phyloP scores from a whole-genome alignment of 106 monocot species.

The Acorus calamus region DNA sequence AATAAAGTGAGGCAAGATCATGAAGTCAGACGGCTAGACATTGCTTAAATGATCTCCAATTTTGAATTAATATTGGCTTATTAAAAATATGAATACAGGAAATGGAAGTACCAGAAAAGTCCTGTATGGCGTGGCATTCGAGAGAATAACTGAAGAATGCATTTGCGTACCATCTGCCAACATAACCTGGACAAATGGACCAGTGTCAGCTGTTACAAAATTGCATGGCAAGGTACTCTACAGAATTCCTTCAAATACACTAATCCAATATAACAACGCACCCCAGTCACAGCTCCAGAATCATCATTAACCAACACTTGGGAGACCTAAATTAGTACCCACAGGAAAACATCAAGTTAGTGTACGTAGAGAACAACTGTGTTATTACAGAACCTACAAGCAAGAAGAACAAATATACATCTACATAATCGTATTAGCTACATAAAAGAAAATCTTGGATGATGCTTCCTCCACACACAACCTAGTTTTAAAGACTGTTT shows the following conservation, averaged over 20 bases:
- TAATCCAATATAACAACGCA: conserved; percentile 23
- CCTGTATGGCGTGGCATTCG: conserved; percentile 84
- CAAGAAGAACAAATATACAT: too few relatives aligned
- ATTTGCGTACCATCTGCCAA: conserved; percentile 78
- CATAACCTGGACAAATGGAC: conserved; percentile 33
- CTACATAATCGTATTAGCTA: too few relatives aligned
- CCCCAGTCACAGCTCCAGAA: conserved; percentile 51
- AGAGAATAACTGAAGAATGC: conserved; percentile 69
- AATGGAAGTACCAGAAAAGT: conserved; percentile 72
- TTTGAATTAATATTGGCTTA: not conserved
- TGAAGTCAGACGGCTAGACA: not conserved
- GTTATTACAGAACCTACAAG: not conserved
- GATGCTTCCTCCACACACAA: too few relatives aligned
- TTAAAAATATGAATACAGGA: conserved; percentile 5
- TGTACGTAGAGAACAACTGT: not conserved
- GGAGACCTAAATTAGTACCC: conserved; percentile 37
- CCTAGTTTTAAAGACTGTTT: too few relatives aligned
- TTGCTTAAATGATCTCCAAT: not conserved
- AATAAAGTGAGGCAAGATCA: not conserved
- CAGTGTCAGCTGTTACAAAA: conserved; percentile 3
- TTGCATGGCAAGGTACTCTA: too few relatives aligned
- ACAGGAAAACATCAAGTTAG: not conserved
- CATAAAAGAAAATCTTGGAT: too few relatives aligned
- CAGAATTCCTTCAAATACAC: not conserved
- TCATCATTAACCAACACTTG: conserved; percentile 47